Evolutionary conservation across 176 grass and related monocot species (phyloP).

Genomic region (Triticum turgidum): DNA sequence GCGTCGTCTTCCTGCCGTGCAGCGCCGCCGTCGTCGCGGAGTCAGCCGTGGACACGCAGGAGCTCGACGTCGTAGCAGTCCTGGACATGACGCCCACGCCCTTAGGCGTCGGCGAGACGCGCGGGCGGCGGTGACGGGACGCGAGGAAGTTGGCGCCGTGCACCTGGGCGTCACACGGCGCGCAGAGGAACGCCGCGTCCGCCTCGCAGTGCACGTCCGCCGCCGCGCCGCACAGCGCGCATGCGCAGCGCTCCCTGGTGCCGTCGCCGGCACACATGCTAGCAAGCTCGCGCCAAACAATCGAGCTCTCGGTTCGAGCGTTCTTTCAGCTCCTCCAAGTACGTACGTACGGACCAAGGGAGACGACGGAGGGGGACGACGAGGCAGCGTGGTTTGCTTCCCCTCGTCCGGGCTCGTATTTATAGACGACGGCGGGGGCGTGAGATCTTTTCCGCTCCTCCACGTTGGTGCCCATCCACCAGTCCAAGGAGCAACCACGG

Average conservation of each 20-base stretch:
- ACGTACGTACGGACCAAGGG: background rate
- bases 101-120: background rate
- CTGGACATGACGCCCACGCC: no score
- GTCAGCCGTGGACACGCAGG: conserved; percentile 26
- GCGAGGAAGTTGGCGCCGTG: conserved; percentile 92
- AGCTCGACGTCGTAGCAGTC: background rate
- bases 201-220: conserved; percentile 79
- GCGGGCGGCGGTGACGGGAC: conserved; percentile 55
- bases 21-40: conserved; percentile 19
- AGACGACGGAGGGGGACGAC: no score
- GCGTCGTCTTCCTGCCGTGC: background rate
- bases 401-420: no score
- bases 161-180: conserved; percentile 60
- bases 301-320: background rate
- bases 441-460: no score
- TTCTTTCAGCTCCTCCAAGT: background rate
- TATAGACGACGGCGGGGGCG: no score
- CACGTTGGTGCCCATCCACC: no score
- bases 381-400: no score
- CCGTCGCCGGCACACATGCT: background rate
- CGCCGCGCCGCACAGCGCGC: conserved; percentile 47
- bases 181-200: conserved; percentile 70
- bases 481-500: no score
- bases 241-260: conserved; percentile 12
- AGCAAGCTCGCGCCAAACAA: no score